phyloP scores from a whole-genome alignment of 1,284 basidiomycete species.

The Leccinum pachyderme region DNA sequence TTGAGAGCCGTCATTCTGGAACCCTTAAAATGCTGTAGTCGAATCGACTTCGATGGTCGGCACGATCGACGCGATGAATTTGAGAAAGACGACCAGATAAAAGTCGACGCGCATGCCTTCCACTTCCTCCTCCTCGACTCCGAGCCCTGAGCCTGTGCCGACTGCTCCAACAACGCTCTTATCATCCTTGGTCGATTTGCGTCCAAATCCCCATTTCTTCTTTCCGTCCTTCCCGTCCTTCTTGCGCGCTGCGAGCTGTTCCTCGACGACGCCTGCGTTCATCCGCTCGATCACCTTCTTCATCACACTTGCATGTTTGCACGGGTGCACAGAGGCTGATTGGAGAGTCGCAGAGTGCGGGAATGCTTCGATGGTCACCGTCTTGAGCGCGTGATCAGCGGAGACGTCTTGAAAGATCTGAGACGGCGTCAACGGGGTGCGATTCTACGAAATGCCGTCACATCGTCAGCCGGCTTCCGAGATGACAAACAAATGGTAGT shows the following conservation, averaged over 20 bases:
- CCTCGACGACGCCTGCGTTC: conserved; percentile 84
- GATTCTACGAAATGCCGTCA: conserved; percentile 53
- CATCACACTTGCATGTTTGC: conserved; percentile 99
- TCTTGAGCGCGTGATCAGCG: conserved; percentile 97
- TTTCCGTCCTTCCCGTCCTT: conserved; percentile 51
- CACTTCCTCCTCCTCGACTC: conserved; percentile 64
- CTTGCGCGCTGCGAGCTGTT: conserved; percentile 65
- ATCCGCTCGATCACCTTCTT: conserved; percentile 99
- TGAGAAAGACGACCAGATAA: conserved; percentile 94
- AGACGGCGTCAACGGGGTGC: conserved; percentile 78
- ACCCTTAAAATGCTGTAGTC: conserved; percentile 72
- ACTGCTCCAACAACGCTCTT: conserved; percentile 30
- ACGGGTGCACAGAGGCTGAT: conserved; percentile 93
- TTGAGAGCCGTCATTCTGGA: conserved; percentile 6
- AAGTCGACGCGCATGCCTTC: conserved; percentile 94
- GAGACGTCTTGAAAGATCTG: conserved; percentile 98
- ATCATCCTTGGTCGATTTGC: conserved; percentile 68
- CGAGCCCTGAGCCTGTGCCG: background rate
- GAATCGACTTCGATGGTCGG: conserved; percentile 96
- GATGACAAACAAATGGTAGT: background rate
- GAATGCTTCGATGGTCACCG: conserved; percentile 98
- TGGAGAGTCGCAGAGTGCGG: conserved; percentile 85
- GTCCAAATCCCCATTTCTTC: conserved; percentile 85
- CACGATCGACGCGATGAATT: conserved; percentile 93
- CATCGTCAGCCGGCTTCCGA: conserved; percentile 6